Evolutionary conservation across 2,329 filamentous ascomycete species (phyloP).

Genomic region (Thelonectria rubi): DNA sequence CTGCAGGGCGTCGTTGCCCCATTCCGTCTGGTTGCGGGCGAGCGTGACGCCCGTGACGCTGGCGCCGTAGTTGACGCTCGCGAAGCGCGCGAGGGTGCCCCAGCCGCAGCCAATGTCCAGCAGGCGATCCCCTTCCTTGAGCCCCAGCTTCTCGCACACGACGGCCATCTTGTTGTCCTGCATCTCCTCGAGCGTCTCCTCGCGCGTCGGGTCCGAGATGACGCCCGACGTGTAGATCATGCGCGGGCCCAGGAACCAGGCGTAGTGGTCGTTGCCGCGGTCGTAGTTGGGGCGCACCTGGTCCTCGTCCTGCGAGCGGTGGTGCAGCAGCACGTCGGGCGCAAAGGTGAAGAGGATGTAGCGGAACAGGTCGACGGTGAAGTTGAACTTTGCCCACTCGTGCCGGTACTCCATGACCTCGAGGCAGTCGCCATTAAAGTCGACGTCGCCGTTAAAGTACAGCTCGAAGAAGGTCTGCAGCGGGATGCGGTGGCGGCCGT

Average conservation of each 20-base stretch:
- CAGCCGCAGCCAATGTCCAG: constrained; percentile 96
- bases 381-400: constrained; percentile 92
- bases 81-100: constrained; percentile 92
- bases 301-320: constrained; percentile 90
- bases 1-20: constrained; percentile 88
- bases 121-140: constrained; percentile 80
- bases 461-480: constrained; percentile 94
- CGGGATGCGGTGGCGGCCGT: constrained; percentile 78
- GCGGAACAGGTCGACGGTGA: constrained; percentile 83
- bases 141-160: constrained; percentile 91
- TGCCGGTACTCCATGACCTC: constrained; percentile 90
- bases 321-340: constrained; percentile 88
- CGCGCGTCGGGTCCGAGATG: constrained; percentile 82
- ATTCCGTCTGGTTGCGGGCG: constrained; percentile 90
- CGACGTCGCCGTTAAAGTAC: constrained; percentile 91
- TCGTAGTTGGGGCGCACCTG: constrained; percentile 96
- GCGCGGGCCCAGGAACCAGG: constrained; percentile 93
- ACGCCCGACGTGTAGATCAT: constrained; percentile 98
- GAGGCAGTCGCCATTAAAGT: constrained; percentile 89
- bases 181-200: constrained; percentile 91
- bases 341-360: constrained; percentile 85
- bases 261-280: constrained; percentile 94
- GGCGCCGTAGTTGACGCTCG: constrained; percentile 87
- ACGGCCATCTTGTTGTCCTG: constrained; percentile 96
- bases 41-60: constrained; percentile 87